A percentile compares a stretch with the other conserved stretches of the same genome.
Conservation (phyloP, 2,329 filamentous ascomycete genomes). For the Furcasterigmium furcatum region DNA sequence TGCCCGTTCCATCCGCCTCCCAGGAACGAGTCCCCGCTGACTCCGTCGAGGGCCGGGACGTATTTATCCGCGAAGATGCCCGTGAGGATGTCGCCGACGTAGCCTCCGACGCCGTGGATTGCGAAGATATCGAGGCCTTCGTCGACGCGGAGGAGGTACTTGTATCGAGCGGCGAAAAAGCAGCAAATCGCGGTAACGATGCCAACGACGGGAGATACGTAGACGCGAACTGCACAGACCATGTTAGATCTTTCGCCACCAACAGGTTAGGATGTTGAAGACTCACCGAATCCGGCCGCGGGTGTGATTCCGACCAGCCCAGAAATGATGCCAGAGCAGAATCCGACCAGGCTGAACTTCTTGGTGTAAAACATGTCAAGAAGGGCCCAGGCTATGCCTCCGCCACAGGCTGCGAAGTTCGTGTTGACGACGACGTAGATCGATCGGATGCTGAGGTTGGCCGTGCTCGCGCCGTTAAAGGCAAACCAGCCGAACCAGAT, state of each 20-base stretch:
- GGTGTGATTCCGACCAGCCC: conserved; percentile 58
- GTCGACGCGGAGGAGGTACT: conserved; percentile 50
- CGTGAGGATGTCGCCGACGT: conserved; percentile 53
- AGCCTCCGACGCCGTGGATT: conserved; percentile 55
- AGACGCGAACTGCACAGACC: conserved; percentile 45
- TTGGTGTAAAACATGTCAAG: conserved; percentile 46
- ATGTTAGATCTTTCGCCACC: too few relatives aligned
- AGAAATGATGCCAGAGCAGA: conserved; percentile 49
- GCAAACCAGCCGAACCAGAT: conserved; percentile 64
- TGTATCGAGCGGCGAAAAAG: conserved; percentile 43
- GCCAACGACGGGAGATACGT: conserved; percentile 48
- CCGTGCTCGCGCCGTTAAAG: conserved; percentile 46
- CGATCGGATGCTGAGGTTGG: conserved; percentile 47
- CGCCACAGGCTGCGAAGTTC: conserved; percentile 53
- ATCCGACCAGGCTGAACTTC: conserved; percentile 47
- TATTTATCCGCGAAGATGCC: conserved; percentile 51
- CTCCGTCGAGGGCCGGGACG: conserved; percentile 50
- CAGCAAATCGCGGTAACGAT: conserved; percentile 44
- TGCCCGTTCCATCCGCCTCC: conserved; percentile 50
- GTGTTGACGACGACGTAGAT: conserved; percentile 57
- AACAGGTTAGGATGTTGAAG: too few relatives aligned
- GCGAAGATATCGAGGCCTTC: conserved; percentile 59
- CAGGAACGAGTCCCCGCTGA: conserved; percentile 33
- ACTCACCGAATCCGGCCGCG: conserved; percentile 45
- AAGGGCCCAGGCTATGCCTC: conserved; percentile 49